phyloP scores from a whole-genome alignment of 306 rosid species.

The Herpetospermum pedunculosum region DNA sequence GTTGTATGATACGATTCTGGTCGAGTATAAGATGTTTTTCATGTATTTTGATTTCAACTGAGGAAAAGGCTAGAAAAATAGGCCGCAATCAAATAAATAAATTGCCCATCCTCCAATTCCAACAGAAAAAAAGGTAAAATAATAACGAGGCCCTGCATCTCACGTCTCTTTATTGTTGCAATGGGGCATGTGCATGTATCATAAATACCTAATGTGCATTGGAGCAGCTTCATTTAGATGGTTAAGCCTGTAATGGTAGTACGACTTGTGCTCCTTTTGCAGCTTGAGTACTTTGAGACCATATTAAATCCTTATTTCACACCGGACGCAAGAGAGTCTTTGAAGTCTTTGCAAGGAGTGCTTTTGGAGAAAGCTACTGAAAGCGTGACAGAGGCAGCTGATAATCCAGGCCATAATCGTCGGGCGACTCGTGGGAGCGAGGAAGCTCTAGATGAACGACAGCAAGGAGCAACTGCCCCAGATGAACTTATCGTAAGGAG shows the following conservation, averaged over 20 bases:
- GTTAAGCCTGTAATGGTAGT: not conserved
- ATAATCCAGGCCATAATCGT: conserved; percentile 82
- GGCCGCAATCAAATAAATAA: not conserved
- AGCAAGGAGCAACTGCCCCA: conserved; percentile 59
- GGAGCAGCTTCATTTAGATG: not conserved
- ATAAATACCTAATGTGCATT: conserved; percentile 8
- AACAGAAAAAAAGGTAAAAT: not conserved
- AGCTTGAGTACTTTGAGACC: conserved; percentile 96
- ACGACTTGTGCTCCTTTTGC: conserved; percentile 18
- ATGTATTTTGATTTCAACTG: not conserved
- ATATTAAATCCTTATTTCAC: conserved; percentile 89
- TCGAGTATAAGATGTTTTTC: not conserved
- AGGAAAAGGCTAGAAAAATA: not conserved
- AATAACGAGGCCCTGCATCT: not conserved
- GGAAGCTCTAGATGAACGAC: conserved; percentile 76
- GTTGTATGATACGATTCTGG: not conserved
- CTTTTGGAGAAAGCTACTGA: conserved; percentile 96
- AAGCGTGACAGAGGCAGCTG: conserved; percentile 49
- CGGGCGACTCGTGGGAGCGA: conserved; percentile 96
- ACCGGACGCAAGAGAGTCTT: conserved; percentile 83
- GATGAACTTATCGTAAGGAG: conserved; percentile 92
- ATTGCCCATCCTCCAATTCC: not conserved
- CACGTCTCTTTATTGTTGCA: not conserved
- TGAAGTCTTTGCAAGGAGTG: conserved; percentile 82
- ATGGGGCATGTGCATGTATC: conserved; percentile 7